Evolutionary conservation across 495 filamentous ascomycete genomes (phyloP).

Genomic region (Polyplosphaeria fusca): DNA sequence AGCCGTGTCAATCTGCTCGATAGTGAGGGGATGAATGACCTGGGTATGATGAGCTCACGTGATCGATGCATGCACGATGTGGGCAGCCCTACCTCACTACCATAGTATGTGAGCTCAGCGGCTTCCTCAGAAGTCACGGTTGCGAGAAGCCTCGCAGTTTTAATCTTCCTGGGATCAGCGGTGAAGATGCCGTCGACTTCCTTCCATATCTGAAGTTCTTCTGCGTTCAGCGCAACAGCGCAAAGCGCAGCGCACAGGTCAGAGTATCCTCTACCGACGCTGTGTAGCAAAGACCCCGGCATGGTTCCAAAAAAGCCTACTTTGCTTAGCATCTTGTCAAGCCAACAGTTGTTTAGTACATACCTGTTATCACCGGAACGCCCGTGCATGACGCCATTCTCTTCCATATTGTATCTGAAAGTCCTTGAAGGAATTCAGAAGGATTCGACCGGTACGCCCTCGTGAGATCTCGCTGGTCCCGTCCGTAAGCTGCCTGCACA

Average conservation of each 20-base stretch:
- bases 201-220: constrained; percentile 89
- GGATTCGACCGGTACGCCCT: constrained; percentile 35
- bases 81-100: constrained; percentile 41
- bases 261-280: constrained; percentile 82
- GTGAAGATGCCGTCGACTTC: constrained; percentile 92
- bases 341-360: background rate
- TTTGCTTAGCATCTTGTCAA: background rate
- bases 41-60: background rate
- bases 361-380: constrained; percentile 29
- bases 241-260: constrained; percentile 83
- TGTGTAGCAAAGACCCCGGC: constrained; percentile 71
- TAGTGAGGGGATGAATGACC: constrained; percentile 47
- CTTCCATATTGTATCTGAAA: constrained; percentile 37
- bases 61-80: constrained; percentile 3
- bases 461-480: constrained; percentile 34
- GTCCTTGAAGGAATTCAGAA: constrained; percentile 39
- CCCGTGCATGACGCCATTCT: constrained; percentile 33
- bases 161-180: constrained; percentile 82
- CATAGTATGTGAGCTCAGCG: constrained; percentile 88
- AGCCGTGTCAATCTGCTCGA: constrained; percentile 45
- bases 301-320: constrained; percentile 82
- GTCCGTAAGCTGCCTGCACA: constrained; percentile 39
- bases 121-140: constrained; percentile 84
- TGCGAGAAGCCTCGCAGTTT: constrained; percentile 70
- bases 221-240: constrained; percentile 71